phyloP scores from a whole-genome alignment of 306 rosid genomes.

The Prunus kanzakura region DNA sequence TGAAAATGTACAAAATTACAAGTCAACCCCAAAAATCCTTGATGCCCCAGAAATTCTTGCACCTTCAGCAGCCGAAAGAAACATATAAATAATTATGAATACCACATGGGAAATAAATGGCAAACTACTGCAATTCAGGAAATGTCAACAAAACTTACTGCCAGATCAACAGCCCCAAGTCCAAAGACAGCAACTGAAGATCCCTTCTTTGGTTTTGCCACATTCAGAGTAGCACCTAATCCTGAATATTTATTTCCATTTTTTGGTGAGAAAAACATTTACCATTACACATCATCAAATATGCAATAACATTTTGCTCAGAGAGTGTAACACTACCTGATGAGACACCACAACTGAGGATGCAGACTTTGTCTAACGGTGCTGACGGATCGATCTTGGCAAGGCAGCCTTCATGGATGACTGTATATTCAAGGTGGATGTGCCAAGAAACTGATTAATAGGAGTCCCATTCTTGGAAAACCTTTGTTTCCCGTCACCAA shows the following conservation, averaged over 20 bases:
- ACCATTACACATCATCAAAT: no score
- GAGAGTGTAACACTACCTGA: neutral
- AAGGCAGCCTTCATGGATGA: slow-evolving; percentile 36
- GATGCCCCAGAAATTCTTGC: slow-evolving; percentile 43
- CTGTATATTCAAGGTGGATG: slow-evolving; percentile 40
- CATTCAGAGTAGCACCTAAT: no score
- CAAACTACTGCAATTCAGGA: no score
- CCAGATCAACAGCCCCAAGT: slow-evolving; percentile 41
- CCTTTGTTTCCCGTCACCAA: slow-evolving; percentile 34
- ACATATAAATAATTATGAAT: no score
- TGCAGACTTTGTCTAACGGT: slow-evolving; percentile 38
- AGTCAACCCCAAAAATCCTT: slow-evolving; percentile 43
- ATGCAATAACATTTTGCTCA: no score
- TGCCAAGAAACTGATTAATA: slow-evolving; percentile 38
- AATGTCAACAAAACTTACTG: slow-evolving; percentile 20
- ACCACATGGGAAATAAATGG: no score
- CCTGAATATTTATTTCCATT: no score
- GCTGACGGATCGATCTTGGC: slow-evolving; percentile 37
- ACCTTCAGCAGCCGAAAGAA: slow-evolving; percentile 40
- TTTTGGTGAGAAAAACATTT: no score
- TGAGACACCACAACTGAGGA: slow-evolving; percentile 43
- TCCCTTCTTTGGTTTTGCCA: slow-evolving; percentile 28
- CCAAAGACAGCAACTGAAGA: slow-evolving; percentile 35
- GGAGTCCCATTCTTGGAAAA: slow-evolving; percentile 40
- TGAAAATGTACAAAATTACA: neutral